Base-by-base conservation (phyloP, 208 protist species). In the Entamoeba histolytica region DNA sequence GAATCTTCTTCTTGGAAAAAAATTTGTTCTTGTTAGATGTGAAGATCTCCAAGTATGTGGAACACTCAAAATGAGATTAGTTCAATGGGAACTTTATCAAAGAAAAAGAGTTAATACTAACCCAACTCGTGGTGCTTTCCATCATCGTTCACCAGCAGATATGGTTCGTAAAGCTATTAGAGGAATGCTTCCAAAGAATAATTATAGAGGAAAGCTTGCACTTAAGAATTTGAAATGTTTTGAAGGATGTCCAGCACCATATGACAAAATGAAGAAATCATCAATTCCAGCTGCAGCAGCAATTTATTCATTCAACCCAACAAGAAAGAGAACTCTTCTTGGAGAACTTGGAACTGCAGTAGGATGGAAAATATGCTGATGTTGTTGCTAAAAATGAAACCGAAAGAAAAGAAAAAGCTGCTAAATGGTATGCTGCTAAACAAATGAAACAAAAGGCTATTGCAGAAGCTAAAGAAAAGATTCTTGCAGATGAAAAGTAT, bases 101-200 rank as follows among this genome's bases (percentile, higher is more conserved):
- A n/a, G n/a, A n/a, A n/a, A n/a, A n/a, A n/a, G n/a, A n/a, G n/a
- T n/a, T 92, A 98, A 98, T 96, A 98, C 97, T 94, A 99, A n/a
- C n/a, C n/a, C n/a, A n/a, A n/a, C n/a, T n/a, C n/a, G n/a, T n/a
- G n/a, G n/a, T n/a, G n/a, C n/a, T n/a, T n/a, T n/a, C n/a, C n/a
- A n/a, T n/a, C n/a, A n/a, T n/a, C n/a, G n/a, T n/a, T n/a, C n/a
- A n/a, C 99, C 99, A 93, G 96, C 97, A 19, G 96, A 97, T 91
- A 98, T 99, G 57, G 97, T 99, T 94, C 95, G 94, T 93, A 97
- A 98, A 95, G 96, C 96, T 49, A 97, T 99, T 94, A 97, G 98
- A 95, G 98, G 97, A 94, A 99, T 99, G 98, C 95, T 99, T 51
- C 98, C 98, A 57, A 97, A 98, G 96, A 98, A 98, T 95, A 97